These are phyloP conservation scores for Erythrophleum fordii DNA, from an alignment of 306 rosid species.

Conservation along the genomic window DNA sequence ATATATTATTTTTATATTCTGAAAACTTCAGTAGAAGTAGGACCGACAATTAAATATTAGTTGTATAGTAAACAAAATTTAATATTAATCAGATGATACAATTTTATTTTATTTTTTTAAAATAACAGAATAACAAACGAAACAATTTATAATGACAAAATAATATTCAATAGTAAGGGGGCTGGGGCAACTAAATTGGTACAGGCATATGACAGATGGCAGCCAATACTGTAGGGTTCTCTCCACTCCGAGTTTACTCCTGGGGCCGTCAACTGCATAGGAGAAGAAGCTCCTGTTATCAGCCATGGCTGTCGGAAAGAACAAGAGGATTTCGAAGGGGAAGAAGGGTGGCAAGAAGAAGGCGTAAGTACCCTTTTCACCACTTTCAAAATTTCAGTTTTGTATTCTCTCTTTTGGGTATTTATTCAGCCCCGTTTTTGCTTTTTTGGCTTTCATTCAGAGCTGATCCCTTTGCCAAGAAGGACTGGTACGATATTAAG, in stretches of 20 bases:
- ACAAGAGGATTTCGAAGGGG: constrained; percentile 94
- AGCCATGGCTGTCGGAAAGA: constrained; percentile 91
- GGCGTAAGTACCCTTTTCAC: constrained; percentile 56
- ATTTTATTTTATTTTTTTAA: no score
- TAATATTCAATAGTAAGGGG: no score
- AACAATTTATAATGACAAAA: no score
- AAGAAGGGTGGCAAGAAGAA: constrained; percentile 99
- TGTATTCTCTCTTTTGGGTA: background rate
- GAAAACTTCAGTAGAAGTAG: no score
- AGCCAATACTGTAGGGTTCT: constrained; percentile 37
- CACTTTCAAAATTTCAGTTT: background rate
- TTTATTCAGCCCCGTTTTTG: background rate
- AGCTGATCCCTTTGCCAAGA: constrained; percentile 92
- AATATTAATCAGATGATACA: no score
- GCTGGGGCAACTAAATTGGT: background rate
- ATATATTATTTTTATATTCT: no score
- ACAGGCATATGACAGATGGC: background rate
- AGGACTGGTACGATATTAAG: constrained; percentile 96
- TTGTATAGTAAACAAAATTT: no score
- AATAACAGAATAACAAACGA: no score
- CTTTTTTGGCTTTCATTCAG: constrained; percentile 39
- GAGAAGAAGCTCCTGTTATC: constrained; percentile 11
- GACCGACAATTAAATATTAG: no score
- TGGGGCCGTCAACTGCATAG: constrained; percentile 23
- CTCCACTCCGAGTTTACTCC: background rate